These are phyloP conservation scores for Geranium brycei DNA, from an alignment of 345 rosid species.

Conservation along the genomic window DNA sequence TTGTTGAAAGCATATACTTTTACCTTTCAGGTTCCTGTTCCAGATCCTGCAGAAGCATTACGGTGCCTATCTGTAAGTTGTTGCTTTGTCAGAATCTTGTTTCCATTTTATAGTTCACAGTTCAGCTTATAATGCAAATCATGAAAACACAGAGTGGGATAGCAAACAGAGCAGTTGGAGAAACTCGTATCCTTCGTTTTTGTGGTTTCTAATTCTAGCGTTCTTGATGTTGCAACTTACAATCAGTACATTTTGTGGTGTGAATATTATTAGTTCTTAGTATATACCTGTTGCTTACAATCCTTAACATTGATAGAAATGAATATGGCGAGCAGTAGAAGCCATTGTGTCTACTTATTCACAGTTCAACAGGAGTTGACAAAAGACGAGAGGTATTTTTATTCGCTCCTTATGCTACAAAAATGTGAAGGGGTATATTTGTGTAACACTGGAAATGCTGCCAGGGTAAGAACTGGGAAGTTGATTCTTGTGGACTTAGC, in stretches of 20 bases:
- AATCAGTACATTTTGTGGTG: neutral
- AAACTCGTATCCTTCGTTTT: constrained; percentile 67
- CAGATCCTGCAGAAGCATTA: constrained; percentile 49
- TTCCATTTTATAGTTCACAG: constrained; percentile 3
- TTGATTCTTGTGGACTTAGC: constrained; percentile 78
- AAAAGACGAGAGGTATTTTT: constrained; percentile 40
- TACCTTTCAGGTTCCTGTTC: constrained; percentile 33
- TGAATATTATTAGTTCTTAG: too few relatives aligned
- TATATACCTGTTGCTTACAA: constrained; percentile 5
- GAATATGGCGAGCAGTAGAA: constrained; percentile 90
- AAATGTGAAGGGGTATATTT: neutral
- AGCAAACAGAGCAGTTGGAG: constrained; percentile 78
- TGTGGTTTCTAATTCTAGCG: constrained; percentile 1
- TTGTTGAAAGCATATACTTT: constrained; percentile 9
- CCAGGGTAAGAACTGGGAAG: constrained; percentile 53
- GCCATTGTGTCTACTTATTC: constrained; percentile 64
- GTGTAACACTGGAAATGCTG: constrained; percentile 8
- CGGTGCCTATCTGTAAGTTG: constrained; percentile 56
- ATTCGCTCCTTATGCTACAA: neutral
- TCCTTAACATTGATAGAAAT: constrained; percentile 45
- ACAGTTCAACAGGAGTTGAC: constrained; percentile 39
- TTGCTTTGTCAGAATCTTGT: neutral
- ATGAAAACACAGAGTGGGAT: constrained; percentile 47
- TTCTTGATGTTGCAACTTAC: neutral
- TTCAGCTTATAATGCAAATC: constrained; percentile 17